Conservation (phyloP, 2,329 filamentous ascomycete genomes). For the Colletotrichum horii region DNA sequence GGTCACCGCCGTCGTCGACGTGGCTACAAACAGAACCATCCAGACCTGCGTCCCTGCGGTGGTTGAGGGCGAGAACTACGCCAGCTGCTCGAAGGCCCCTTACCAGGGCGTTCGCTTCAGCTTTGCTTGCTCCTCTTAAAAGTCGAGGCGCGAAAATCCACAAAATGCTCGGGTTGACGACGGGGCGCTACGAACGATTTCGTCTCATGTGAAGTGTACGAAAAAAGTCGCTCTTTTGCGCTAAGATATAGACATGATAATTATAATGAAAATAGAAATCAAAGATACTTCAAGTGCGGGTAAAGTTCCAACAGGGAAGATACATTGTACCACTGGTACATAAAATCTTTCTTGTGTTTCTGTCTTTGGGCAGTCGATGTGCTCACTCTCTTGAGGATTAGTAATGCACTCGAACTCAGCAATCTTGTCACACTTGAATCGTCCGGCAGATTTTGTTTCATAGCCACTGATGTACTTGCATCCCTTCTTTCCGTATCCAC, state of each 20-base stretch:
- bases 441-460: neutral
- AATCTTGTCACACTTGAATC: neutral
- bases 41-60: conserved; percentile 48
- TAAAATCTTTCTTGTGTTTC: neutral
- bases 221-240: neutral
- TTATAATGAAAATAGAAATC: neutral
- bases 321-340: neutral
- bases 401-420: neutral
- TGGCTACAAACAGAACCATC: neutral
- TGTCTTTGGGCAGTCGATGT: neutral
- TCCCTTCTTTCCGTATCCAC: neutral
- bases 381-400: neutral
- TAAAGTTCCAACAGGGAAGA: accelerated
- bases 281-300: accelerated
- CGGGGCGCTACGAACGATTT: accelerated
- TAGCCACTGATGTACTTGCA: neutral
- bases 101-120: neutral
- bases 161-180: neutral
- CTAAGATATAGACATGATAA: neutral
- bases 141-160: neutral
- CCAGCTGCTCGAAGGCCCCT: conserved; percentile 46
- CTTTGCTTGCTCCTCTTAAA: neutral
- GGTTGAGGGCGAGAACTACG: conserved; percentile 87
- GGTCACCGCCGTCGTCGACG: conserved; percentile 5
- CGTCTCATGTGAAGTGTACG: accelerated